Evolutionary conservation across 1,139 yeast species (phyloP), one percentile per base, ranked within the genome.

Genomic region (Candida anutae): DNA sequence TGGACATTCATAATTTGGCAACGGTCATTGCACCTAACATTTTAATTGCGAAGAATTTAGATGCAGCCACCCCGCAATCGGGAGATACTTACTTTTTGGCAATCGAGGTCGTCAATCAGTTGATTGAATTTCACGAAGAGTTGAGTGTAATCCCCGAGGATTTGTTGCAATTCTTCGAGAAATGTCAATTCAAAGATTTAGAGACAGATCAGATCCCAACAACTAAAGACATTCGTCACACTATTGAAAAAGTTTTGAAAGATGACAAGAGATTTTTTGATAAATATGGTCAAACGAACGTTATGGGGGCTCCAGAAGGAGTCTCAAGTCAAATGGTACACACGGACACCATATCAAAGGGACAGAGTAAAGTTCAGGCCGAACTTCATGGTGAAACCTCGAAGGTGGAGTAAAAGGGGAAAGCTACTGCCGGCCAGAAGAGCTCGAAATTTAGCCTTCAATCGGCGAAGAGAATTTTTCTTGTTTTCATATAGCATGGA

Each of bases 21-120:
- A 90, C 98, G 0, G 99, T 93, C 4, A 70, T 93, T 29, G 83
- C 97, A 1, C 99, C 99, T 1, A 93, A 90, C 44, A 77, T 93
- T 26, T 62, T 93, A 22, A 80, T 80, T 41, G 50, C 74, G 6
- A 56, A 62, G 38, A 66, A 64, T 16, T 38, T 48, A 1, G 39
- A 55, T 3, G 56, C 48, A 5, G 39, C 44, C 3, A 38, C 41
- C 6, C 34, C 44, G 10, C 61, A 53, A 31, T 39, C 59, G 2
- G 67, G 95, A 13, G 96, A 88, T 37, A 75, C 79, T 21, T 85
- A 88, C 47, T 84, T 88, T 47, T 62, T 85, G 41, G 94, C 94
- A 1, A 88, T 90, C 47, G 97, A 88, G 50, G 93, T 88, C 20
- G 81, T 90, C 21, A 83, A 85, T 50, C 77, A 77, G 40, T 62